phyloP scores from a whole-genome alignment of 768 basidiomycete species.

The Agaricus subrufescens region DNA sequence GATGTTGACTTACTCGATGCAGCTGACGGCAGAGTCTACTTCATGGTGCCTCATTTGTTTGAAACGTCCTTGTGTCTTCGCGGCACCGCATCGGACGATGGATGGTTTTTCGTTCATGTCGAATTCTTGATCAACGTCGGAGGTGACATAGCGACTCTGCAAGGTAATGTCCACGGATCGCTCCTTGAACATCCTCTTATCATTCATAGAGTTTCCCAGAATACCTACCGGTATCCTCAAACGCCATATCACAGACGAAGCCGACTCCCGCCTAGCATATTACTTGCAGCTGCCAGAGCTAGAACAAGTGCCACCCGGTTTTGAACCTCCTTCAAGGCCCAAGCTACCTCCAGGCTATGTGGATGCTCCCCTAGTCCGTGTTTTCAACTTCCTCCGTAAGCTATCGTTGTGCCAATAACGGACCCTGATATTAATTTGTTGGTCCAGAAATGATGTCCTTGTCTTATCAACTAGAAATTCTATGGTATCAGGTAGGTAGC shows the following conservation, averaged over 20 bases:
- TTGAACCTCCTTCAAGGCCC: conserved; percentile 36
- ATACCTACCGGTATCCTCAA: conserved; percentile 59
- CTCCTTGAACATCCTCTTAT: neutral
- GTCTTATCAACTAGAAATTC: conserved; percentile 87
- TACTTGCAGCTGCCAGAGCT: conserved; percentile 48
- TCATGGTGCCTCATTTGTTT: conserved; percentile 69
- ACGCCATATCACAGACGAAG: conserved; percentile 68
- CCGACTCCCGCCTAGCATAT: conserved; percentile 59
- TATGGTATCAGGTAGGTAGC: conserved; percentile 63
- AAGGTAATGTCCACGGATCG: conserved; percentile 39
- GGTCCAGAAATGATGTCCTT: conserved; percentile 81
- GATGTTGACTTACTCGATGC: conserved; percentile 14
- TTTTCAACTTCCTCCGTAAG: conserved; percentile 89
- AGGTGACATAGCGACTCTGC: conserved; percentile 66
- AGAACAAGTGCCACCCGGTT: conserved; percentile 33
- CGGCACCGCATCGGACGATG: conserved; percentile 63
- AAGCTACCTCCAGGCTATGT: conserved; percentile 57
- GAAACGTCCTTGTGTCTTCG: conserved; percentile 69
- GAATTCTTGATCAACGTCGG: conserved; percentile 72
- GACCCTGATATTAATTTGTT: neutral
- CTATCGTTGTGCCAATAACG: conserved; percentile 2
- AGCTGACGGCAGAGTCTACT: conserved; percentile 75
- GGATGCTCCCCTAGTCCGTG: conserved; percentile 79
- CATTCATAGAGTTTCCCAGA: conserved; percentile 64
- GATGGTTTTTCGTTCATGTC: conserved; percentile 83